phyloP scores from a whole-genome alignment of 108 stramenopile genomes.

The Schizochytrium sp. region DNA sequence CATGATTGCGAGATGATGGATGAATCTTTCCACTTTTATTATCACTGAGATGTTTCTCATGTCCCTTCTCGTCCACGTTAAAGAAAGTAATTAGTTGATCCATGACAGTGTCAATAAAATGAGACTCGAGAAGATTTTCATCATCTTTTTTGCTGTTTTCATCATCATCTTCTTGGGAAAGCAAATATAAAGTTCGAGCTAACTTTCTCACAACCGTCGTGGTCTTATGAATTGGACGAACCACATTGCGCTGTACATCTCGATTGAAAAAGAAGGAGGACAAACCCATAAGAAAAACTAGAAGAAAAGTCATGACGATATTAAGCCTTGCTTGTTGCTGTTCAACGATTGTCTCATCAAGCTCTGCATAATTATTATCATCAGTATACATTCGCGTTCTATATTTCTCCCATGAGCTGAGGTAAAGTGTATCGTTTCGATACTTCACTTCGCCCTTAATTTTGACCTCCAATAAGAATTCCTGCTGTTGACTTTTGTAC shows the following conservation, averaged over 20 bases:
- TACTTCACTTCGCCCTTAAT: no score
- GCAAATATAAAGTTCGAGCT: constrained; percentile 10
- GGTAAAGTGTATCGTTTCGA: neutral
- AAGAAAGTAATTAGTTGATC: constrained; percentile 52
- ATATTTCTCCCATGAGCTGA: neutral
- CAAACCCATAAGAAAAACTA: neutral
- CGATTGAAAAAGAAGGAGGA: constrained; percentile 59
- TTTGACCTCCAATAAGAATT: no score
- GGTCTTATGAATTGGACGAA: constrained; percentile 21
- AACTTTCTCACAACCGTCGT: constrained; percentile 33
- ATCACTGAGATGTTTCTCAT: neutral
- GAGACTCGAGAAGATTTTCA: neutral
- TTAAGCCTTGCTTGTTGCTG: constrained; percentile 25
- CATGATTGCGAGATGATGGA: neutral
- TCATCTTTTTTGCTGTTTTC: neutral
- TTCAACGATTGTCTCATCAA: constrained; percentile 1
- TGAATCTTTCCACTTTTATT: neutral
- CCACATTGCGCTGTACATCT: constrained; percentile 46
- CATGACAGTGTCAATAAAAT: constrained; percentile 38
- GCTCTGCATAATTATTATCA: neutral
- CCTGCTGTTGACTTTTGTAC: no score
- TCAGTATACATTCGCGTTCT: neutral
- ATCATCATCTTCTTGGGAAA: constrained; percentile 27
- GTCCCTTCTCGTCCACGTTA: constrained; percentile 40
- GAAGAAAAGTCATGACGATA: constrained; percentile 38